Percentiles rank a stretch among this genome's conserved stretches.
phyloP scores from a whole-genome alignment of 2,329 filamentous ascomycete genomes.

The Waltergamsia citrina region DNA sequence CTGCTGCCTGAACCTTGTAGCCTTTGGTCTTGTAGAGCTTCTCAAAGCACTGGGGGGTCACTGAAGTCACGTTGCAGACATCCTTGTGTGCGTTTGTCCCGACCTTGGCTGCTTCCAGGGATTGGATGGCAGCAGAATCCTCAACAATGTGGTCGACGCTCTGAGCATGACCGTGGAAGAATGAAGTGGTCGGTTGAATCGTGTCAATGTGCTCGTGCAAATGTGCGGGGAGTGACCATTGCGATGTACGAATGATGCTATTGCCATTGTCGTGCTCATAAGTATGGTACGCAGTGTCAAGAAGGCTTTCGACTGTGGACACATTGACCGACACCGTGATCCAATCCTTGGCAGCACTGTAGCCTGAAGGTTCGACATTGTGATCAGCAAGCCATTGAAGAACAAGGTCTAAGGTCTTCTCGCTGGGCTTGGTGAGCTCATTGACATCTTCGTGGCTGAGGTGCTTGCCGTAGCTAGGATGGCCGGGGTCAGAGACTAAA shows the following conservation, averaged over 20 bases:
- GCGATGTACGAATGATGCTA: neutral
- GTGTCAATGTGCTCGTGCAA: conserved; percentile 4
- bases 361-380: neutral
- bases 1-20: conserved; percentile 1
- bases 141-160: conserved; percentile 2
- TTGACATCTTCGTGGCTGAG: conserved; percentile 3
- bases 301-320: conserved; percentile 1
- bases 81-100: neutral
- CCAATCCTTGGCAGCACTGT: conserved; percentile 3
- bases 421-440: conserved; percentile 2
- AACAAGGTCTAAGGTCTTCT: conserved; percentile 3
- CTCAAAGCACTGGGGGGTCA: conserved; percentile 2
- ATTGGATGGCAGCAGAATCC: neutral
- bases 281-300: conserved; percentile 2
- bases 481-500: conserved; percentile 2
- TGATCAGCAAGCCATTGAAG: conserved; percentile 1
- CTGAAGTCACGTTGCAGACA: conserved; percentile 3
- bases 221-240: conserved; percentile 3
- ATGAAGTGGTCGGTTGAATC: conserved; percentile 3
- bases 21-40: conserved; percentile 4
- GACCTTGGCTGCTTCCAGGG: neutral
- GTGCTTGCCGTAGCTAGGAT: conserved; percentile 3
- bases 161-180: conserved; percentile 4
- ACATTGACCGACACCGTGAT: conserved; percentile 1
- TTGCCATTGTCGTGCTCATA: conserved; percentile 3